These are phyloP conservation scores for Pyricularia sp. DNA, from an alignment of 2,329 filamentous ascomycete genomes.

Conservation along the genomic window DNA sequence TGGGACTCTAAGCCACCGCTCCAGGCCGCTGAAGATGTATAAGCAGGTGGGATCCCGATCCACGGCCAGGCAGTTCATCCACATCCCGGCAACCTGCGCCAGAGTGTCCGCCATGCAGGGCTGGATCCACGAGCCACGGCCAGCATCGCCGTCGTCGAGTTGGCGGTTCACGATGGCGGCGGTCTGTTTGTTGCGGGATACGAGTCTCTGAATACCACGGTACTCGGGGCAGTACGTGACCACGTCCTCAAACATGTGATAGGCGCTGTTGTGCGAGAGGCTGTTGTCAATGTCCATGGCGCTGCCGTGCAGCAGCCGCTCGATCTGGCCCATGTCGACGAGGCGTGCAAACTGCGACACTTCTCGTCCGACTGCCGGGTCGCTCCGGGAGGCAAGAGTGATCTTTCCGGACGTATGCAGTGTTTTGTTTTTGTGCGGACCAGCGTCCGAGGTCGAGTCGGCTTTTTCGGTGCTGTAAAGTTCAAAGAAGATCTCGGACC, in stretches of 20 bases:
- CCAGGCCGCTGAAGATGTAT: constrained; percentile 21
- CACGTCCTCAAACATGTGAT: constrained; percentile 23
- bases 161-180: background rate
- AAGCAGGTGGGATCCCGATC: constrained; percentile 17
- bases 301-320: constrained; percentile 16
- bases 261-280: constrained; percentile 25
- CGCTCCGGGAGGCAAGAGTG: constrained; percentile 11
- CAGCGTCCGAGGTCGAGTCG: background rate
- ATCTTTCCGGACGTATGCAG: background rate
- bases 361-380: constrained; percentile 3
- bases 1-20: constrained; percentile 21
- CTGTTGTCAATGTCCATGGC: constrained; percentile 24
- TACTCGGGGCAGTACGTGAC: constrained; percentile 24
- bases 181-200: constrained; percentile 4
- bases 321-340: background rate
- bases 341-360: background rate
- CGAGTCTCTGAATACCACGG: constrained; percentile 21
- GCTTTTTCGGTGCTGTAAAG: background rate
- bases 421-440: background rate
- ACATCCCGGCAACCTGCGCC: constrained; percentile 26
- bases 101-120: constrained; percentile 20
- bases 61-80: constrained; percentile 23
- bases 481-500: background rate
- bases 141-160: constrained; percentile 10
- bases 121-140: constrained; percentile 20